phyloP scores from a whole-genome alignment of 768 basidiomycete species.

The Leccinum rimulosum region DNA sequence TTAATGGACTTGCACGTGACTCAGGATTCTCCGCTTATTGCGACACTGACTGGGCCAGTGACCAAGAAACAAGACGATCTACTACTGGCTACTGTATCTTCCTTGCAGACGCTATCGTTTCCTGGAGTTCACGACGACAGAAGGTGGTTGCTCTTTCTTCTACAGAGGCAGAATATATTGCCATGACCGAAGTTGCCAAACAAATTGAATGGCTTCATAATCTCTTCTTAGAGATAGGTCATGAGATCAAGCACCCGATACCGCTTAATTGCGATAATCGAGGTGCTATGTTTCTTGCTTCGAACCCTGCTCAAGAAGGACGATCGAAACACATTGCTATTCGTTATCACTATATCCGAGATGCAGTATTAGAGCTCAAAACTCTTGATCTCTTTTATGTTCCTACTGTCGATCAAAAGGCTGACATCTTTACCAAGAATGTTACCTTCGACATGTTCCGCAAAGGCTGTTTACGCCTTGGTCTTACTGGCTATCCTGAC shows the following conservation, averaged over 20 bases:
- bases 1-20: too few relatives aligned
- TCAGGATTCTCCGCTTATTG: too few relatives aligned
- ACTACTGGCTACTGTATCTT: too few relatives aligned
- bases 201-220: neutral
- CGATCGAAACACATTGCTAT: fast-evolving
- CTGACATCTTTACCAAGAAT: neutral
- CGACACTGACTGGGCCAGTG: too few relatives aligned
- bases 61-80: too few relatives aligned
- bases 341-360: neutral
- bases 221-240: neutral
- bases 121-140: too few relatives aligned
- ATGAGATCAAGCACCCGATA: neutral
- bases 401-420: neutral
- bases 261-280: neutral
- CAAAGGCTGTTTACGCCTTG: too few relatives aligned
- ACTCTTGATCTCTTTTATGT: neutral
- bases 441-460: too few relatives aligned
- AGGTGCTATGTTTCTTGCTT: neutral
- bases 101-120: too few relatives aligned
- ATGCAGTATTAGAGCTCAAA: neutral
- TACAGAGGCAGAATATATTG: neutral
- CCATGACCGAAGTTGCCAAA: neutral
- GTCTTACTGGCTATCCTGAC: too few relatives aligned
- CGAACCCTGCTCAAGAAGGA: neutral
- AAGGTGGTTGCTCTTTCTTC: neutral